Base-by-base conservation (phyloP, 495 filamentous ascomycete genomes). In the Aspergillus sclerotioniger region DNA sequence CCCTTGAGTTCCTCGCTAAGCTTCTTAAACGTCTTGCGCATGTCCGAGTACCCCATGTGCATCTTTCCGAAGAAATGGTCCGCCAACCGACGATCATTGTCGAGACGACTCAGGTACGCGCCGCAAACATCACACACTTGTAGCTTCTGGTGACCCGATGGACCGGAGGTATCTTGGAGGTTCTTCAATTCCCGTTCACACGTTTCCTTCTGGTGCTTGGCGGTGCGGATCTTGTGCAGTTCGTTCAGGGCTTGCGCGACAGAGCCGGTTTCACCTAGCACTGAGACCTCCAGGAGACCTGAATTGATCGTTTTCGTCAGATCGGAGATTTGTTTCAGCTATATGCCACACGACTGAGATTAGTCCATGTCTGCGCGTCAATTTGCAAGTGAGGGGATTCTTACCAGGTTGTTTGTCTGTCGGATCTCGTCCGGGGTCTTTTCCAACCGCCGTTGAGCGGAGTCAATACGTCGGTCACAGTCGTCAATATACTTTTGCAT, bases 51-150 rank as follows among this genome's bases (percentile, higher is more conserved):
- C 0, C 94, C 94, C 67, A 98, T 78, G 67, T 98, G 94, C 95
- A 98, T 98, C 79, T 98, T 98, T 31, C 94, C 94, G 70, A 96
- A 98, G 72, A 98, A 98, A 67, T 98, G 94, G 71, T 98, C 94
- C 28, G 94, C 94, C 71, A 98, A 67, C 29, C 94, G 79, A 17
- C 94, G 82, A 67, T 98, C 94, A 66, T 98, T 98, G 68, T 98
- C 94, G 21, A 98, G 83, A 17, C 94, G 74, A 54, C 83, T 88
- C 53, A 98, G 80, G 68, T 98, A 98, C 3, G 94, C 94, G 51
- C 88, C 93, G 74, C 94, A 98, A 1, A 98, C 95, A 72, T 98
- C 94, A 81, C 94, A 98, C 17, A 98, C 94, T 72, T 98, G 95
- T 51, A 98, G 77, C 66, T 98, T 98, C 76, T 98, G 94, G 75